Base-by-base conservation (phyloP, 257 asterid genomes). In the Cruciata laevipes region DNA sequence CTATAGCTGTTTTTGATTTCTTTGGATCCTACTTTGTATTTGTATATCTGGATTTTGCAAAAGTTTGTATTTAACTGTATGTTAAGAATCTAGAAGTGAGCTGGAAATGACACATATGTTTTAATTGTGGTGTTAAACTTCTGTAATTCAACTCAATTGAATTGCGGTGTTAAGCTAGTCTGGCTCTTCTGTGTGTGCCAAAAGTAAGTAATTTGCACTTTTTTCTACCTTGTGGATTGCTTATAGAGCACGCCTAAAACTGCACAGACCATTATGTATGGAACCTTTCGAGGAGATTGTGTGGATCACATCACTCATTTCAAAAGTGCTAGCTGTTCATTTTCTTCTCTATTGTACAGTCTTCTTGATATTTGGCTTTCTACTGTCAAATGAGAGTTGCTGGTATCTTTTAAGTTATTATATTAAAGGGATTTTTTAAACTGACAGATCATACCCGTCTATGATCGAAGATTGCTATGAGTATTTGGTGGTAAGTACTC, bases 401-500 rank as follows among this genome's bases (percentile, higher is more conserved):
- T 57, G n/a, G 18, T 12, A 57, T 55, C 6, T 37, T 7, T 16
- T 58, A 17, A 70, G 61, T 47, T 49, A 74, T 42, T 65, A 47
- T 75, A 40, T 27, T 67, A 61, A 47, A 13, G 69, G 60, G 35
- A 60, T 74, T 76, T 40, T 44, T 67, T 71, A 6, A 55, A 44
- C 72, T 72, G 79, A 78, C 86, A 93, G 99, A 24, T 77, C 79
- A 69, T 73, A 73, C 62, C 57, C 77, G 62, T 66, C 92, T 76
- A 56, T 86, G 60, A 71, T 69, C 18, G 95, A 85, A 60, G 95
- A 90, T 58, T 93, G 95, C 85, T 88, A 61, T 25, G 99, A 90
- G 63, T 77, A 75, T 80, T 74, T 86, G 82, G 96, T 90, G 67
- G 69, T 84, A 33, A 74, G 69, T 58, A 87, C 88, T 49, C 85